Conservation (phyloP, 164 flowering plant species). For the Malania oleifera region DNA sequence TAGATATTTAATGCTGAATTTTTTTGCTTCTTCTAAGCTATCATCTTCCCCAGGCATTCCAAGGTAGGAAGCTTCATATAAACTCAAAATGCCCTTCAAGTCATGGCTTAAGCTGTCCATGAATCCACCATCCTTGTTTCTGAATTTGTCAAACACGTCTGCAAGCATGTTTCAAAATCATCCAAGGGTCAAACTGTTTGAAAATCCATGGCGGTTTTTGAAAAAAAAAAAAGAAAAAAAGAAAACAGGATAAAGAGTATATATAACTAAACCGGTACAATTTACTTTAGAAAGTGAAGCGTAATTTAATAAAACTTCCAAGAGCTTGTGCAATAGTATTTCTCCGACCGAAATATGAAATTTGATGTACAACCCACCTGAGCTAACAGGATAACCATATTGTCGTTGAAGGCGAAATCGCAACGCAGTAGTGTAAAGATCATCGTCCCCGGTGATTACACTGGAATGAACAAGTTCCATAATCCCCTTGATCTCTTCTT, state of each 20-base stretch:
- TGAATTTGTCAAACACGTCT: constrained; percentile 17
- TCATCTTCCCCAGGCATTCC: not conserved
- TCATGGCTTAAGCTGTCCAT: constrained; percentile 9
- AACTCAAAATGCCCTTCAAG: constrained; percentile 18
- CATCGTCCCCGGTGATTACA: not conserved
- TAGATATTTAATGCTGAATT: constrained; percentile 10
- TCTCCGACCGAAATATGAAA: too few species aligned
- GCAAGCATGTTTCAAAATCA: not conserved
- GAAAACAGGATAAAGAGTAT: too few species aligned
- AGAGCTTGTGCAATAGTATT: too few species aligned
- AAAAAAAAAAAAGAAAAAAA: not conserved
- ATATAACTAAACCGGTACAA: too few species aligned
- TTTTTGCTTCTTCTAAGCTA: constrained; percentile 17
- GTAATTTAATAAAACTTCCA: too few species aligned
- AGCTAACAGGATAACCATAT: not conserved
- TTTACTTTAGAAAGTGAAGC: too few species aligned
- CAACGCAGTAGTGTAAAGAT: constrained; percentile 16
- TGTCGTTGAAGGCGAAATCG: constrained; percentile 13
- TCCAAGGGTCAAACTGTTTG: not conserved
- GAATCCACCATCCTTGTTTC: constrained; percentile 3
- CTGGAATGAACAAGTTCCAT: not conserved
- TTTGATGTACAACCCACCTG: constrained; percentile 1
- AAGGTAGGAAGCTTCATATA: constrained; percentile 30
- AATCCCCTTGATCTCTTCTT: constrained; percentile 15
- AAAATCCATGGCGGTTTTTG: constrained; percentile 6